Conservation (phyloP, 2,329 filamentous ascomycete species). For the Hypoxylon sp. region DNA sequence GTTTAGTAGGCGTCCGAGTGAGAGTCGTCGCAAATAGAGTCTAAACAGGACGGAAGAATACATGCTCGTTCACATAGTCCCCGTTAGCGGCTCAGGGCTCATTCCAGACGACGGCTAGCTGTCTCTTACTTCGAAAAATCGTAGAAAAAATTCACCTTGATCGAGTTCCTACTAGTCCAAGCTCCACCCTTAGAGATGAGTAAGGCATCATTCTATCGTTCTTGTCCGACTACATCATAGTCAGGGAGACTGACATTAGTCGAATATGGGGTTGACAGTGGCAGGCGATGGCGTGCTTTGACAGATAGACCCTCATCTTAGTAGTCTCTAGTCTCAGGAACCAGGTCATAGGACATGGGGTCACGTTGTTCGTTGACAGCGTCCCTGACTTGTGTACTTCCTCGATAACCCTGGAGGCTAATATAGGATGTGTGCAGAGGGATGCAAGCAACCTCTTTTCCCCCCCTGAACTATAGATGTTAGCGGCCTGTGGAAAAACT, state of each 20-base stretch:
- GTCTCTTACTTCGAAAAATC: neutral
- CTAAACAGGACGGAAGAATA: conserved; percentile 2
- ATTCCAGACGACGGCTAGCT: conserved; percentile 27
- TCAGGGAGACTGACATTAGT: too few species aligned
- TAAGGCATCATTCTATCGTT: too few species aligned
- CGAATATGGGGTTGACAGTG: neutral
- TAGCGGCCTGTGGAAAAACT: too few species aligned
- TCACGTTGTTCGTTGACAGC: neutral
- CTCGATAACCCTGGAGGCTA: too few species aligned
- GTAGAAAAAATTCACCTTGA: too few species aligned
- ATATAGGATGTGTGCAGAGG: neutral
- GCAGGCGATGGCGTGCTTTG: conserved; percentile 2
- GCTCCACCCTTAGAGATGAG: too few species aligned
- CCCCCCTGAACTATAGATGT: too few species aligned
- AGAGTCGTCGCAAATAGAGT: conserved; percentile 3
- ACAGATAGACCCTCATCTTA: neutral
- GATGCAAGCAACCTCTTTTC: conserved; percentile 2
- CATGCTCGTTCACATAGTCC: conserved; percentile 1
- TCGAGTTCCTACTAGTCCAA: too few species aligned
- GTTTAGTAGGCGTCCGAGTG: conserved; percentile 3
- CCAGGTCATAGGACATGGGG: conserved; percentile 1
- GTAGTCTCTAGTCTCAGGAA: conserved; percentile 1
- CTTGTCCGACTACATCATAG: too few species aligned
- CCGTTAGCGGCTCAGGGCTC: conserved; percentile 3
- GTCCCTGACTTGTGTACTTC: too few species aligned